These are phyloP conservation scores for Ascochyta koolunga DNA, from an alignment of 2,329 filamentous ascomycete genomes.

Conservation along the genomic window DNA sequence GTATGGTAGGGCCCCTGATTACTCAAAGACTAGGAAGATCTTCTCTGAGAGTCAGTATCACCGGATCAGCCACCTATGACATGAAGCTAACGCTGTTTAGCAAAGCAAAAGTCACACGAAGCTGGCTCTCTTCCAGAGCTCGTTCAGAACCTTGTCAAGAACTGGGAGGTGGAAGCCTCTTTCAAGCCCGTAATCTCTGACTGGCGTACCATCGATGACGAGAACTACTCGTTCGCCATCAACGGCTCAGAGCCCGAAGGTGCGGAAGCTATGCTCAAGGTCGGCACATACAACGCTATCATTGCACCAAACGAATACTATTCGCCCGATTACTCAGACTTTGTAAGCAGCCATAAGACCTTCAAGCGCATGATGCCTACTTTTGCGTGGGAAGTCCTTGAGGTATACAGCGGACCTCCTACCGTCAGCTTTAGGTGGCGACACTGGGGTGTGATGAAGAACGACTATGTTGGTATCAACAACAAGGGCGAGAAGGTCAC, in stretches of 20 bases:
- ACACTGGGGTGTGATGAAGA: constrained; percentile 71
- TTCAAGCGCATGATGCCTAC: constrained; percentile 77
- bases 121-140: constrained; percentile 64
- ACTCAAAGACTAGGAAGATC: constrained; percentile 66
- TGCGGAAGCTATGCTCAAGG: constrained; percentile 68
- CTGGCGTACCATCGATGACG: constrained; percentile 69
- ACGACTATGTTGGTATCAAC: constrained; percentile 69
- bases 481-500: constrained; percentile 67
- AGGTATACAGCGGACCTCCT: constrained; percentile 70
- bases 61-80: not conserved
- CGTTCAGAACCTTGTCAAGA: constrained; percentile 74
- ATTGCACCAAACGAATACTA: constrained; percentile 69
- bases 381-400: constrained; percentile 73
- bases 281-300: constrained; percentile 73
- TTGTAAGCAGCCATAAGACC: constrained; percentile 69
- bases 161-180: constrained; percentile 74
- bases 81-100: constrained; percentile 45
- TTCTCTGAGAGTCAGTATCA: constrained; percentile 62
- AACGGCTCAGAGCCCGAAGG: constrained; percentile 64
- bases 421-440: constrained; percentile 68
- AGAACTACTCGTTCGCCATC: constrained; percentile 67
- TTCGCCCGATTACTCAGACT: constrained; percentile 65
- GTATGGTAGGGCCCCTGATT: constrained; percentile 66
- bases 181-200: constrained; percentile 67
- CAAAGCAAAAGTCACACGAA: constrained; percentile 62